phyloP scores from a whole-genome alignment of 768 basidiomycete species.

The Cantharellus anzutake region DNA sequence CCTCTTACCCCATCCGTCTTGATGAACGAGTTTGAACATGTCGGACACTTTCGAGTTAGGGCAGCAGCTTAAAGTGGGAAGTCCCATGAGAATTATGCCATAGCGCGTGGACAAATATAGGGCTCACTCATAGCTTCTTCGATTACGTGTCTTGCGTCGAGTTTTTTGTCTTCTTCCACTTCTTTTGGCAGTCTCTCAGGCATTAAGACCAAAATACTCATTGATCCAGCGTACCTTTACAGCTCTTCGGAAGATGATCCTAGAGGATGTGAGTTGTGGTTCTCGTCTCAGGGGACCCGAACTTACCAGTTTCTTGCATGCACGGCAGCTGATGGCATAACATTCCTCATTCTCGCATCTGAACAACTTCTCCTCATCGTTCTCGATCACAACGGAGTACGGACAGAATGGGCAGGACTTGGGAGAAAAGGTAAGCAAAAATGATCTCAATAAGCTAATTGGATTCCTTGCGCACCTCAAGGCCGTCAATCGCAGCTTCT shows the following conservation, averaged over 20 bases:
- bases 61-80: slow-evolving; percentile 36
- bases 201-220: background rate
- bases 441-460: background rate
- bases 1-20: slow-evolving; percentile 52
- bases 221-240: slow-evolving; percentile 33
- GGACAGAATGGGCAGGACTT: slow-evolving; percentile 78
- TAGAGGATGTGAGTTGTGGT: slow-evolving; percentile 13
- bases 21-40: slow-evolving; percentile 64
- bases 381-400: slow-evolving; percentile 63
- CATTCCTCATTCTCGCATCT: slow-evolving; percentile 37
- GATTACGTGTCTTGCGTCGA: slow-evolving; percentile 57
- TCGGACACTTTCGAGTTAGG: slow-evolving; percentile 75
- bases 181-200: slow-evolving; percentile 25
- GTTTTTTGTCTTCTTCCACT: slow-evolving; percentile 48
- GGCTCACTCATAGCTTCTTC: slow-evolving; percentile 85
- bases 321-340: slow-evolving; percentile 54
- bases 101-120: background rate
- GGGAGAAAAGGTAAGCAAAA: background rate
- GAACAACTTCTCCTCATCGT: slow-evolving; percentile 43
- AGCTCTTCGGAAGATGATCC: slow-evolving; percentile 71
- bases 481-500: slow-evolving; percentile 52
- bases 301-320: slow-evolving; percentile 52
- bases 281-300: background rate
- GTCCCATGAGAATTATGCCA: background rate
- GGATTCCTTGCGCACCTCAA: slow-evolving; percentile 25